Evolutionary conservation across 2,329 filamentous ascomycete species (phyloP).

Genomic region (Xylaria digitata): DNA sequence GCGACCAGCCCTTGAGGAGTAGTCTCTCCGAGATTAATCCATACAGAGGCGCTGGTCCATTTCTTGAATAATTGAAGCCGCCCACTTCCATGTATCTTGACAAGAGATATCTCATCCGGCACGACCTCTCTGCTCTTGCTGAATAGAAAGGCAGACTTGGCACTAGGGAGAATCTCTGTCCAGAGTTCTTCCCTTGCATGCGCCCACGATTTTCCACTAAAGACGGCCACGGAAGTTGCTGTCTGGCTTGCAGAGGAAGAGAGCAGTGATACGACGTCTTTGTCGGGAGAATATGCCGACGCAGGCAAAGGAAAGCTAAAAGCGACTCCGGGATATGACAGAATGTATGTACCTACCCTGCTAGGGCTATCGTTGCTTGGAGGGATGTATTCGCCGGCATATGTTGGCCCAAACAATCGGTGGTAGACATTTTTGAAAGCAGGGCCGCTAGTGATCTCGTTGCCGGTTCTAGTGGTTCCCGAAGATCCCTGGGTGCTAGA

Average conservation of each 20-base stretch:
- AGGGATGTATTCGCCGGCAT: conserved; percentile 89
- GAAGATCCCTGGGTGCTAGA: conserved; percentile 52
- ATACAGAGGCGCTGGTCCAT: conserved; percentile 72
- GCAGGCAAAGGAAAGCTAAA: conserved; percentile 87
- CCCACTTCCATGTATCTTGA: conserved; percentile 82
- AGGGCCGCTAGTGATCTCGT: conserved; percentile 66
- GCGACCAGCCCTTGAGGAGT: conserved; percentile 91
- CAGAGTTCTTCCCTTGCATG: conserved; percentile 82
- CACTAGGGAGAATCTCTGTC: conserved; percentile 77
- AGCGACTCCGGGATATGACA: conserved; percentile 94
- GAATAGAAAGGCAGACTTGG: conserved; percentile 76
- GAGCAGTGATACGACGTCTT: conserved; percentile 87
- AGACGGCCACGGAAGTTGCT: conserved; percentile 89
- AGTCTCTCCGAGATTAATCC: conserved; percentile 83
- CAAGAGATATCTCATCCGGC: conserved; percentile 88
- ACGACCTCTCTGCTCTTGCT: conserved; percentile 80
- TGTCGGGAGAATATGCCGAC: conserved; percentile 77
- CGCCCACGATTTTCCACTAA: conserved; percentile 90
- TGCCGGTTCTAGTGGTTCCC: conserved; percentile 45
- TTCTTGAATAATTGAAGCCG: conserved; percentile 81
- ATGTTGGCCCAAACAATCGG: conserved; percentile 90
- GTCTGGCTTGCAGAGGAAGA: conserved; percentile 80
- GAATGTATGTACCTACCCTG: conserved; percentile 79
- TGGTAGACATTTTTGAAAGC: conserved; percentile 92
- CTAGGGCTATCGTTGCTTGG: conserved; percentile 63